Percentiles rank a stretch among this genome's conserved stretches.
phyloP scores from a whole-genome alignment of 2,329 filamentous ascomycete genomes.

The Aphanoascus verrucosus region DNA sequence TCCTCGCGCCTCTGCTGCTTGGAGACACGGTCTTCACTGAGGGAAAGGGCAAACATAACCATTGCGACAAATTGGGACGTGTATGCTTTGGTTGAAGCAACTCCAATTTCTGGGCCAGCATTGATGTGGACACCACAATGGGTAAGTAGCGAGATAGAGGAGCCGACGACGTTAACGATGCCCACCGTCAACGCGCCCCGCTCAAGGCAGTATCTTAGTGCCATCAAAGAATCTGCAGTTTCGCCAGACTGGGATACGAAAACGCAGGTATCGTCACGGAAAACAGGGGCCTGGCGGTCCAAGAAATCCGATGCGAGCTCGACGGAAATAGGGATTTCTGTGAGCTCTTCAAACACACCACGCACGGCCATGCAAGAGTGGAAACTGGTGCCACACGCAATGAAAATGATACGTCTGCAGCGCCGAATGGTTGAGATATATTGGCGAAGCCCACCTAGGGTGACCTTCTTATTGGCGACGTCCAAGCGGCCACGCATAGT shows the following conservation, averaged over 20 bases:
- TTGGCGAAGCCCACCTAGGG: conserved; percentile 85
- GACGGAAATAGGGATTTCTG: conserved; percentile 93
- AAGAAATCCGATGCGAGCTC: conserved; percentile 97
- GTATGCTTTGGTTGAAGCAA: conserved; percentile 98
- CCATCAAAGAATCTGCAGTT: conserved; percentile 95
- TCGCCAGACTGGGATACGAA: conserved; percentile 99
- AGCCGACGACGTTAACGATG: conserved; percentile 97
- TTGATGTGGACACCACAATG: conserved; percentile 99
- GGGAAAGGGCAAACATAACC: conserved; percentile 97
- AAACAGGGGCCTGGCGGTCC: conserved; percentile 89
- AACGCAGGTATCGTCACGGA: conserved; percentile 98
- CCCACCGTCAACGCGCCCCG: conserved; percentile 93
- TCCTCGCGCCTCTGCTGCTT: conserved; percentile 86
- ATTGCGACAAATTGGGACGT: conserved; percentile 99
- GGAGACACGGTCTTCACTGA: conserved; percentile 91
- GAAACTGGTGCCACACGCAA: conserved; percentile 95
- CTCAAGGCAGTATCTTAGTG: conserved; percentile 94
- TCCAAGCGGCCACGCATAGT: conserved; percentile 99
- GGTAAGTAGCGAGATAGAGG: conserved; percentile 94
- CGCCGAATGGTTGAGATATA: conserved; percentile 95
- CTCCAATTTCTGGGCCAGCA: conserved; percentile 95
- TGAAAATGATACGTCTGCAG: conserved; percentile 96
- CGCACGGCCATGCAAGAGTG: conserved; percentile 99
- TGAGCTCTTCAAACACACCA: conserved; percentile 93
- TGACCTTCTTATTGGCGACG: conserved; percentile 84